A percentile compares a stretch with the other conserved stretches of the same genome.
These are phyloP conservation scores for Xerocomus minutiporus DNA, from an alignment of 1,284 basidiomycete genomes.

Conservation along the genomic window DNA sequence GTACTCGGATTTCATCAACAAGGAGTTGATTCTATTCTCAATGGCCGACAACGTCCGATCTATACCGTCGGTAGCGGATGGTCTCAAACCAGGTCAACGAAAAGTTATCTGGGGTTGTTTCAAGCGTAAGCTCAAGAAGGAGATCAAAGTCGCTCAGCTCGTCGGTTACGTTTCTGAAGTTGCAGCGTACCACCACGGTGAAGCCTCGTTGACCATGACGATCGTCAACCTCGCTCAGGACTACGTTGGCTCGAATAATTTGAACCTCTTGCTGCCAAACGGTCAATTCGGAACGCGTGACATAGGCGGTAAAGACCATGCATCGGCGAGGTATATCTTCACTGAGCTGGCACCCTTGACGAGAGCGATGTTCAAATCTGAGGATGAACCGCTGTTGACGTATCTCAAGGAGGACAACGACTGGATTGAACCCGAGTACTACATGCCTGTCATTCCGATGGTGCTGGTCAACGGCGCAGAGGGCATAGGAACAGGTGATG, in stretches of 20 bases:
- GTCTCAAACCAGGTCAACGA: slow-evolving; percentile 97
- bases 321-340: slow-evolving; percentile 95
- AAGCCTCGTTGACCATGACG: slow-evolving; percentile 80
- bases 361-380: slow-evolving; percentile 75
- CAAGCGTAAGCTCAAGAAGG: slow-evolving; percentile 88
- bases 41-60: slow-evolving; percentile 99
- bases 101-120: slow-evolving; percentile 97
- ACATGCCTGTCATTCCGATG: slow-evolving; percentile 87
- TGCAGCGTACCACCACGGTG: slow-evolving; percentile 96
- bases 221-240: slow-evolving; percentile 95
- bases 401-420: slow-evolving; percentile 87
- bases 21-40: slow-evolving; percentile 96
- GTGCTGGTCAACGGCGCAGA: slow-evolving; percentile 93
- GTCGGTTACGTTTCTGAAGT: slow-evolving; percentile 94
- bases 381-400: slow-evolving; percentile 83
- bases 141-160: slow-evolving; percentile 96
- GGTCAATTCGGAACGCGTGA: slow-evolving; percentile 97
- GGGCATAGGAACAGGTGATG: slow-evolving; percentile 90
- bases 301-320: slow-evolving; percentile 91
- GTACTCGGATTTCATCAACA: slow-evolving; percentile 96
- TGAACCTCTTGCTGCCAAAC: slow-evolving; percentile 86
- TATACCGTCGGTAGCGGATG: slow-evolving; percentile 90
- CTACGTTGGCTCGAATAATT: slow-evolving; percentile 94
- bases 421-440: slow-evolving; percentile 92
- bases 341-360: slow-evolving; percentile 81